Conservation (phyloP, 169 alveolate species). For the Toxoplasma gondii region DNA sequence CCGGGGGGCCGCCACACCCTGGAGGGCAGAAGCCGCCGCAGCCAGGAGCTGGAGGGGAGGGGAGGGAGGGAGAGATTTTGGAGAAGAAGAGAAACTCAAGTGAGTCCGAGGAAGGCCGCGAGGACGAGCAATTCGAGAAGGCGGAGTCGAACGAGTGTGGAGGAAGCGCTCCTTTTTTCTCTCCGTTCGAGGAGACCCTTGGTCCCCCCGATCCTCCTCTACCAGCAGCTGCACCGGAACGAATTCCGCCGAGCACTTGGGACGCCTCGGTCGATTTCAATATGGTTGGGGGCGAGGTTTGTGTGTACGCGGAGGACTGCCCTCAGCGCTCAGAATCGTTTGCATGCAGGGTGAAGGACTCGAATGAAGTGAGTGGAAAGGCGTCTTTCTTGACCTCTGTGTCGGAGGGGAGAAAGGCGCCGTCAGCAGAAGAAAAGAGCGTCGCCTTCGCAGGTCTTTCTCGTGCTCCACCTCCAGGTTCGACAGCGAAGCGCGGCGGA, state of each 20-base stretch:
- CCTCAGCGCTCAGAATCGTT: no score
- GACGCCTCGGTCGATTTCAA: background rate
- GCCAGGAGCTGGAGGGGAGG: background rate
- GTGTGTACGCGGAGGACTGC: no score
- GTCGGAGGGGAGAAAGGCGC: background rate
- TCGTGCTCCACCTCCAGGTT: background rate
- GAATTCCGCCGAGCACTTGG: background rate
- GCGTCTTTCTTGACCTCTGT: no score
- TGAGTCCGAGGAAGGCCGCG: background rate
- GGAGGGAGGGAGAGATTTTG: background rate
- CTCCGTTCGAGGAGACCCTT: background rate
- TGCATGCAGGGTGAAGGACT: no score
- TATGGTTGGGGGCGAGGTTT: no score
- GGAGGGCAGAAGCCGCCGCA: background rate
- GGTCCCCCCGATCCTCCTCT: background rate
- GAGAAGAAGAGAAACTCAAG: background rate
- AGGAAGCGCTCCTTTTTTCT: no score
- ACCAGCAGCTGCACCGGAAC: background rate
- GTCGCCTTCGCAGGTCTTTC: background rate
- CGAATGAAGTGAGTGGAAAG: no score
- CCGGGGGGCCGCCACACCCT: background rate
- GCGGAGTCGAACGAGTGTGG: no score
- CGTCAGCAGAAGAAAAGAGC: background rate
- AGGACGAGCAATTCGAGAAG: no score
- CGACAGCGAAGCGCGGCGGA: background rate